Evolutionary conservation across 768 basidiomycete species (phyloP).

Genomic region (Tricholoma matsutake): DNA sequence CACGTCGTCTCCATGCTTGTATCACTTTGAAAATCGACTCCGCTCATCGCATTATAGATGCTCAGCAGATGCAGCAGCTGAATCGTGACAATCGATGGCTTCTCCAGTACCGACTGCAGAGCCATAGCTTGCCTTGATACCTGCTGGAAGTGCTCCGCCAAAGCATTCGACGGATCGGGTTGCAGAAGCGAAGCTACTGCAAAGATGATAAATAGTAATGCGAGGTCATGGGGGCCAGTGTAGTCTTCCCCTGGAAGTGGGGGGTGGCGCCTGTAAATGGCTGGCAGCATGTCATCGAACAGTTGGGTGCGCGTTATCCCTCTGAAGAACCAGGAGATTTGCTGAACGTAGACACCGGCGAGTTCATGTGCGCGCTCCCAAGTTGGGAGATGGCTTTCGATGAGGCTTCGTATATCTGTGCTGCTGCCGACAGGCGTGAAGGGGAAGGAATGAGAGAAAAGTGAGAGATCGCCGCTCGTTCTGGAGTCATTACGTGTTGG

Average conservation of each 20-base stretch:
- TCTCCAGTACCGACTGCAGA: conserved; percentile 68
- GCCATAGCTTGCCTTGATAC: conserved; percentile 60
- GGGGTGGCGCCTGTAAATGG: conserved; percentile 31
- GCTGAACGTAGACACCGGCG: conserved; percentile 41
- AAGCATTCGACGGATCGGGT: conserved; percentile 19
- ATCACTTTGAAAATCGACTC: conserved; percentile 56
- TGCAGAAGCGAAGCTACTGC: conserved; percentile 52
- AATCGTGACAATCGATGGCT: conserved; percentile 67
- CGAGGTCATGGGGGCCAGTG: conserved; percentile 46
- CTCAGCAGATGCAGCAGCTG: conserved; percentile 67
- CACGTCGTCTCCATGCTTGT: conserved; percentile 74
- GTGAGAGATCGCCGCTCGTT: conserved; percentile 27
- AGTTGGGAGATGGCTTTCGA: conserved; percentile 52
- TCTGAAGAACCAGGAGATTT: conserved; percentile 52
- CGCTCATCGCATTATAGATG: conserved; percentile 69
- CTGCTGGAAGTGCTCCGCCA: conserved; percentile 66
- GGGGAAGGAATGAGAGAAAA: conserved; percentile 61
- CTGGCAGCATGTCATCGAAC: conserved; percentile 38
- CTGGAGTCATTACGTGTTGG: conserved; percentile 2
- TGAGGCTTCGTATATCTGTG: conserved; percentile 43
- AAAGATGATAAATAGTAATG: conserved; percentile 45
- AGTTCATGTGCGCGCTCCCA: conserved; percentile 47
- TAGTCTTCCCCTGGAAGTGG: conserved; percentile 29
- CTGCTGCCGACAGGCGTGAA: conserved; percentile 57
- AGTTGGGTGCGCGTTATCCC: conserved; percentile 45